phyloP scores from a whole-genome alignment of 208 protist species.

The Acanthamoeba culbertsoni region DNA sequence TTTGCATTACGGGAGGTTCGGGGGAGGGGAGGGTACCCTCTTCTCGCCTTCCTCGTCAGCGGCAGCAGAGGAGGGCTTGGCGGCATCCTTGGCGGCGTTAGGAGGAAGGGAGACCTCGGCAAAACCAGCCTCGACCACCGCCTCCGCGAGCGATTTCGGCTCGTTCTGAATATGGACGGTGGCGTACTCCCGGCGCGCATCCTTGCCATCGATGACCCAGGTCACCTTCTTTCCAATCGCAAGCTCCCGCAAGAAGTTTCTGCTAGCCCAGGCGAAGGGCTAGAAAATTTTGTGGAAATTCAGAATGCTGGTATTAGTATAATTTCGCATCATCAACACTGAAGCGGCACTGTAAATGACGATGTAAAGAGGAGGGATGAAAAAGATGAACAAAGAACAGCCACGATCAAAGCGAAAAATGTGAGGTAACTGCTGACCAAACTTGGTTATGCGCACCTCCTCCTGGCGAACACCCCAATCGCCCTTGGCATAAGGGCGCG shows the following conservation, averaged over 20 bases:
- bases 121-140: conserved; percentile 21
- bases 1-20: too few relatives aligned
- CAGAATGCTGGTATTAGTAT: too few relatives aligned
- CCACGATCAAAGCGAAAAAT: neutral
- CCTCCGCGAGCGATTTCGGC: neutral
- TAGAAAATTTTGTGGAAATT: neutral
- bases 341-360: neutral
- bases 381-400: neutral
- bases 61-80: neutral
- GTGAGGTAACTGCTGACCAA: neutral
- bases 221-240: conserved; percentile 34
- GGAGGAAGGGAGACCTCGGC: conserved; percentile 53
- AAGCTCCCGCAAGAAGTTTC: conserved; percentile 36
- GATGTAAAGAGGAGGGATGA: neutral
- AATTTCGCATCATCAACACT: neutral
- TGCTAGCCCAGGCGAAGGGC: conserved; percentile 40
- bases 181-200: conserved; percentile 11
- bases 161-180: conserved; percentile 5
- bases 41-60: conserved; percentile 20
- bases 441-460: conserved; percentile 34
- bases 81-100: conserved; percentile 6
- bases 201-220: conserved; percentile 37
- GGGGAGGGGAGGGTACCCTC: too few relatives aligned
- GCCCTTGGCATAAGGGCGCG: conserved; percentile 12
- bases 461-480: conserved; percentile 18